Conservation (phyloP, 2,329 filamentous ascomycete species). For the Colletotrichum brevisporum region DNA sequence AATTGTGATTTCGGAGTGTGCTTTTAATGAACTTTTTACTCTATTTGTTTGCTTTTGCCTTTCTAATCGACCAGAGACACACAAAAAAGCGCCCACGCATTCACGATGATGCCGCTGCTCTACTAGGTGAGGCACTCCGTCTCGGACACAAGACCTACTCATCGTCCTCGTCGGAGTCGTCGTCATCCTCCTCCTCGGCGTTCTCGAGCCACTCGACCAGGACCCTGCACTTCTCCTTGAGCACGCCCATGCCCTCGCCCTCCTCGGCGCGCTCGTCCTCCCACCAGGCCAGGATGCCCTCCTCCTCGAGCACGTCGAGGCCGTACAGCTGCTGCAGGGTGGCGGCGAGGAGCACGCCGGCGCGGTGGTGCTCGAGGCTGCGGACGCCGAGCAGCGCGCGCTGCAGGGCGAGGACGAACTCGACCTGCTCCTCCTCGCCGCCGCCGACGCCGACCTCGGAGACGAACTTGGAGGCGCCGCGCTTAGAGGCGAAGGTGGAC, state of each 20-base stretch:
- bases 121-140: background rate
- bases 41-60: constrained; percentile 14
- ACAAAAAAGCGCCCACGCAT: background rate
- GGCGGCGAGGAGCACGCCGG: constrained; percentile 79
- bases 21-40: constrained; percentile 24
- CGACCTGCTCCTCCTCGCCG: constrained; percentile 83
- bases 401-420: constrained; percentile 87
- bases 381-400: constrained; percentile 79
- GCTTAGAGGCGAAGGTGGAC: constrained; percentile 68
- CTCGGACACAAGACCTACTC: constrained; percentile 38
- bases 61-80: background rate
- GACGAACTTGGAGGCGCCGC: constrained; percentile 69
- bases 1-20: no score
- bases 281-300: constrained; percentile 93
- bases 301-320: constrained; percentile 88
- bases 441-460: constrained; percentile 73
- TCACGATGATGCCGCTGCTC: constrained; percentile 1
- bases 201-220: constrained; percentile 89
- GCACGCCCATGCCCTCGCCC: constrained; percentile 76
- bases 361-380: constrained; percentile 65
- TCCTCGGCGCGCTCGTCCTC: constrained; percentile 76
- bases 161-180: constrained; percentile 60
- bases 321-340: constrained; percentile 88
- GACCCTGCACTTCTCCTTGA: constrained; percentile 81
- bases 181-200: constrained; percentile 79